Percentiles rank a stretch among this genome's conserved stretches.
phyloP scores from a whole-genome alignment of 352 stramenopile species.

The Phytophthora pisi region DNA sequence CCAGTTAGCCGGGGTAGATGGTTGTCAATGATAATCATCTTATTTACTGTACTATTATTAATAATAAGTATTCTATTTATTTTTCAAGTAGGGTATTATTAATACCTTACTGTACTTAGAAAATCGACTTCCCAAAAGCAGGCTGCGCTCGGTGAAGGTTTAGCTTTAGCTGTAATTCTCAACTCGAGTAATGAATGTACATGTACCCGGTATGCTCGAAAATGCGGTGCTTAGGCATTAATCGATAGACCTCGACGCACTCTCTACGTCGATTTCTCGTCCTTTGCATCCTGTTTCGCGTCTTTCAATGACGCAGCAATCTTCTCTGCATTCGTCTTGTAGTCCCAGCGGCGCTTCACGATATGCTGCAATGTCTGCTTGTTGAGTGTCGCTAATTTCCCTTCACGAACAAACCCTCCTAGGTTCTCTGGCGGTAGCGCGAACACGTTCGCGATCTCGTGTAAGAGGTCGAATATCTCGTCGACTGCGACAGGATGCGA shows the following conservation, averaged over 20 bases:
- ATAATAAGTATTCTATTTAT: too few relatives aligned
- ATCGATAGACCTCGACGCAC: too few relatives aligned
- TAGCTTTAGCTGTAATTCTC: too few relatives aligned
- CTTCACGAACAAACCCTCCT: conserved; percentile 77
- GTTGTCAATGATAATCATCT: too few relatives aligned
- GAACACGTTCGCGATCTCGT: conserved; percentile 84
- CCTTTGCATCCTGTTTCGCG: conserved; percentile 13
- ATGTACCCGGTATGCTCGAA: too few relatives aligned
- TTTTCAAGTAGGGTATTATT: too few relatives aligned
- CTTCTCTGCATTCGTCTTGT: conserved; percentile 82
- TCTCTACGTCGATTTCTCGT: conserved; percentile 16
- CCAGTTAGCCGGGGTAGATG: too few relatives aligned
- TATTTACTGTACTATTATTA: too few relatives aligned
- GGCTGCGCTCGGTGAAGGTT: neutral
- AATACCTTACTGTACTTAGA: too few relatives aligned
- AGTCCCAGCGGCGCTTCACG: conserved; percentile 83
- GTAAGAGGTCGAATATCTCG: conserved; percentile 76
- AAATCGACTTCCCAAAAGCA: too few relatives aligned
- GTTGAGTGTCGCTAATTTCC: conserved; percentile 66
- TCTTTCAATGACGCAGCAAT: conserved; percentile 54
- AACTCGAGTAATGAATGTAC: too few relatives aligned
- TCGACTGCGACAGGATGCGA: conserved; percentile 46
- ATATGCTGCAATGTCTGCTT: conserved; percentile 67
- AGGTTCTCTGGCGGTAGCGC: conserved; percentile 78
- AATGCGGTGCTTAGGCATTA: too few relatives aligned